Evolutionary conservation across 2,329 filamentous ascomycete genomes (phyloP), one percentile per base, ranked within the genome.

Genomic region (Phialophora tarda): DNA sequence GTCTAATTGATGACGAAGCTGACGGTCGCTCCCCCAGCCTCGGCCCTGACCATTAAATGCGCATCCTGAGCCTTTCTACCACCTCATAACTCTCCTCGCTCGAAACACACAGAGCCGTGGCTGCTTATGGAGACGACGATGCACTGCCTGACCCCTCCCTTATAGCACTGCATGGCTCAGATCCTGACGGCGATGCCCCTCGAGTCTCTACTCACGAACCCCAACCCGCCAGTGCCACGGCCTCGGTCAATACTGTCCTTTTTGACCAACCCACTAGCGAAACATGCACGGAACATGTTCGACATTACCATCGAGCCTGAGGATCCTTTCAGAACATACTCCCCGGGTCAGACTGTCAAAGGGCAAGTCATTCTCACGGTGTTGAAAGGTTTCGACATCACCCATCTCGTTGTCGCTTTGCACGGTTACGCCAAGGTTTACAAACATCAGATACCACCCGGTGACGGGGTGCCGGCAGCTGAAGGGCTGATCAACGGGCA

Each of bases 351-450:
- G 74, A 74, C 81, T n/a, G 84, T 89, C 62, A 86, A 83, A 66
- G 87, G 87, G 26, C 83, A 82, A 21, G 85, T 89, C 26, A 78
- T 85, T 59, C 77, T 89, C 69, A 87, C 85, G 65, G 83, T 89
- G 51, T 76, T 84, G 55, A 87, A 87, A 71, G 85, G 87, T 30
- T 78, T 87, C 68, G 81, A 87, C 62, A 84, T 89, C 67, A 89
- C 87, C 8, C 87, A 89, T 77, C 78, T 89, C 28, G 85, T 87
- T 12, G 80, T 89, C 34, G 86, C 84, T 72, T 77, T 89, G 67
- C 86, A 89, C 78, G 87, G 87, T 24, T 87, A 84, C 75, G 87
- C 86, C 58, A 87, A 88, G 74, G 87, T 89, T 17, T 88, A 84
- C 77, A 88, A 87, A 76, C 88, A 86, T 67, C 83, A 86, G 38